These are phyloP conservation scores for Boletus rubroflammeus DNA, from an alignment of 768 basidiomycete genomes.

Conservation along the genomic window DNA sequence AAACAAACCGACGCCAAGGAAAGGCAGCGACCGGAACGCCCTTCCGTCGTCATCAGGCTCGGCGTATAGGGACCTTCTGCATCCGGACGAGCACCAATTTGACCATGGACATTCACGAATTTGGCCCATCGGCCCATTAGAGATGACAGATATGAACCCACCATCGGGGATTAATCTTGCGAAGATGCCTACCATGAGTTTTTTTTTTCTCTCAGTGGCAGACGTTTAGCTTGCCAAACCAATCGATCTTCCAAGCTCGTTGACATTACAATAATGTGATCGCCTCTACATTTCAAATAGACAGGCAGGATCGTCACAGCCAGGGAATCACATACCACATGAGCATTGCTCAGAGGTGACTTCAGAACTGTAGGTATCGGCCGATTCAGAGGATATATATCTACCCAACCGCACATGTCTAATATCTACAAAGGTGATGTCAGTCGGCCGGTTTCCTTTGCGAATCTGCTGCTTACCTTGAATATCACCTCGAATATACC, in stretches of 20 bases:
- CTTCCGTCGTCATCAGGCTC: neutral
- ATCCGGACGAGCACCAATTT: neutral
- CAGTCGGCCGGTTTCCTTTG: neutral
- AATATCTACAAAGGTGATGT: no score
- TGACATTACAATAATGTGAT: neutral
- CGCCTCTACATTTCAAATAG: neutral
- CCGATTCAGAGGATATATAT: neutral
- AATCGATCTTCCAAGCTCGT: neutral
- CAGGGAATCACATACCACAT: neutral
- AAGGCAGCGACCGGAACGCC: no score
- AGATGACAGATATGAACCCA: neutral
- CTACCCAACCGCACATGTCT: neutral
- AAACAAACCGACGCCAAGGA: neutral
- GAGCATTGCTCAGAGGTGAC: neutral
- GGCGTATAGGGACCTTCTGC: neutral
- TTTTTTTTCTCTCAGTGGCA: neutral
- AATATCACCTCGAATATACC: neutral
- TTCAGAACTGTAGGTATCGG: neutral
- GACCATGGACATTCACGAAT: neutral
- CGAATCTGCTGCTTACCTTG: neutral
- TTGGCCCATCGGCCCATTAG: neutral
- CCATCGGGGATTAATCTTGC: neutral
- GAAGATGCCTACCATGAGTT: neutral
- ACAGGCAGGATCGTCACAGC: neutral
- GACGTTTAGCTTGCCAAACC: neutral